Conservation (phyloP, 805 yeast species). For the Lipomyces spencermartinsiae region DNA sequence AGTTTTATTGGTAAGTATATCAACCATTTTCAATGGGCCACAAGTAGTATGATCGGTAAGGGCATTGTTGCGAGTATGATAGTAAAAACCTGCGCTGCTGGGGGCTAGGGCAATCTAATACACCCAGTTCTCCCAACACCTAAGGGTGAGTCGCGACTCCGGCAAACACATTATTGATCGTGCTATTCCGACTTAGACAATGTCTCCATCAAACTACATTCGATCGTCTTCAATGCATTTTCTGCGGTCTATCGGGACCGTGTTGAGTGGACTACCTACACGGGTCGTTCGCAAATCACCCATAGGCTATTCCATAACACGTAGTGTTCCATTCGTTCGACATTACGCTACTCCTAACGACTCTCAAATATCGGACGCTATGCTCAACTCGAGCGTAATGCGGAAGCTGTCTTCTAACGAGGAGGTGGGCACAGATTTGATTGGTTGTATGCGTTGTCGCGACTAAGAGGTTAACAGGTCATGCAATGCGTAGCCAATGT, state of each 20-base stretch:
- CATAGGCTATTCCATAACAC: neutral
- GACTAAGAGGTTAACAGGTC: slow-evolving; percentile 12
- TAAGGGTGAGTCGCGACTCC: no score
- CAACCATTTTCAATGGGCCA: slow-evolving; percentile 48
- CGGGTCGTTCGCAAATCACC: neutral
- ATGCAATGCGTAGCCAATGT: slow-evolving; percentile 24
- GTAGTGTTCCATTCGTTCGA: neutral
- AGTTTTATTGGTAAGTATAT: slow-evolving; percentile 50
- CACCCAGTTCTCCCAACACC: no score
- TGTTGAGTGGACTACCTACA: neutral
- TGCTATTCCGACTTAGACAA: neutral
- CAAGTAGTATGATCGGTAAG: slow-evolving; percentile 47
- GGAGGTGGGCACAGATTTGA: slow-evolving; percentile 19
- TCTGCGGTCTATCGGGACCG: neutral
- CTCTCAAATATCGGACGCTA: slow-evolving; percentile 27
- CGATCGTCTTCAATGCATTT: neutral
- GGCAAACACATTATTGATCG: neutral
- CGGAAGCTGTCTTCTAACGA: slow-evolving; percentile 25
- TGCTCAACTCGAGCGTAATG: slow-evolving; percentile 29
- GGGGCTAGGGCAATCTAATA: no score
- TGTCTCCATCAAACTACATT: neutral
- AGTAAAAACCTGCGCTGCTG: no score
- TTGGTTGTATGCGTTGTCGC: neutral
- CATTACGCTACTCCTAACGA: slow-evolving; percentile 23
- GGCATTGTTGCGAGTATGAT: slow-evolving; percentile 48